Percentiles rank a stretch among this genome's conserved stretches.
Evolutionary conservation across 2,329 filamentous ascomycete genomes (phyloP).

Genomic region (Colletotrichum tofieldiae): DNA sequence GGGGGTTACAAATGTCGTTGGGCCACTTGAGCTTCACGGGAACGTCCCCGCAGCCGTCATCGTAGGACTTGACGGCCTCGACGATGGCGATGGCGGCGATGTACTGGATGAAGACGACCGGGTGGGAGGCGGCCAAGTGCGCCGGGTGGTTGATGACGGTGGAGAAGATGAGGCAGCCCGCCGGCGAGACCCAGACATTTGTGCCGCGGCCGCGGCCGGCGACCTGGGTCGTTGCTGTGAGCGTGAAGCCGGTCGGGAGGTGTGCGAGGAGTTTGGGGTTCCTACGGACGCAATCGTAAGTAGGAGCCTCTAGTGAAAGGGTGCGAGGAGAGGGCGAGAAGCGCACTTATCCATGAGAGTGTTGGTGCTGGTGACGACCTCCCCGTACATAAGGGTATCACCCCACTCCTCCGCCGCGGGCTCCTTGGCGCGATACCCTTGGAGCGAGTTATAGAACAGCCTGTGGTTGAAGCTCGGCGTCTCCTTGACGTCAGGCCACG

Average conservation of each 20-base stretch:
- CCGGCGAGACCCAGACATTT: constrained; percentile 95
- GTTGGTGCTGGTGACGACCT: constrained; percentile 95
- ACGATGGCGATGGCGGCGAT: constrained; percentile 90
- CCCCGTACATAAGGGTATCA: constrained; percentile 84
- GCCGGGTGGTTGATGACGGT: constrained; percentile 88
- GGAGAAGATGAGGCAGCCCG: constrained; percentile 89
- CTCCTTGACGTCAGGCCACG: constrained; percentile 77
- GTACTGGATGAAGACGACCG: constrained; percentile 95
- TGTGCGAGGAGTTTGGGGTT: constrained; percentile 84
- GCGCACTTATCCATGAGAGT: constrained; percentile 89
- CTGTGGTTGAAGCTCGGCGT: constrained; percentile 92
- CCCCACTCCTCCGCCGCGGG: constrained; percentile 80
- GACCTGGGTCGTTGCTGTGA: constrained; percentile 89
- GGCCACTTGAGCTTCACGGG: constrained; percentile 96
- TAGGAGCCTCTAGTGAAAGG: background rate
- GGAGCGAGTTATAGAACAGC: constrained; percentile 81
- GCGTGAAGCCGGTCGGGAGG: constrained; percentile 88
- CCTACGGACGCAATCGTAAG: constrained; percentile 55
- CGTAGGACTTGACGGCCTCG: constrained; percentile 86
- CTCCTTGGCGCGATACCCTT: constrained; percentile 72
- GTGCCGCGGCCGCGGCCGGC: constrained; percentile 89
- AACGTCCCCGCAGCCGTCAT: constrained; percentile 79
- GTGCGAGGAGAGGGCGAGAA: background rate
- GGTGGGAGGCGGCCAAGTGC: constrained; percentile 78
- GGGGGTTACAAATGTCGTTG: constrained; percentile 85